Conservation (phyloP, 495 filamentous ascomycete genomes). For the Podospora pseudoanserina region DNA sequence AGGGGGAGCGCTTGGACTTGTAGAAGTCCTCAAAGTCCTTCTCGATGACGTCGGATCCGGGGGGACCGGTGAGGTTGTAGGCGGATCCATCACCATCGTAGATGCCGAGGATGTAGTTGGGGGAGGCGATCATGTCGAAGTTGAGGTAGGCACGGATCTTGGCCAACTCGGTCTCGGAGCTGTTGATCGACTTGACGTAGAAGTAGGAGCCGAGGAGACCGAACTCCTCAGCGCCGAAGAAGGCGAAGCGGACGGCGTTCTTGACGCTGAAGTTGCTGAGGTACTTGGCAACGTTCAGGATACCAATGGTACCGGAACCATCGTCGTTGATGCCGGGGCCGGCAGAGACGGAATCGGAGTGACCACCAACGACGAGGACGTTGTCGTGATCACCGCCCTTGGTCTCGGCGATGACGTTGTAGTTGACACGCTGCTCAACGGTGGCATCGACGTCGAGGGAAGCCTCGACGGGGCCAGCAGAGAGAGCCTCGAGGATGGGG, state of each 20-base stretch:
- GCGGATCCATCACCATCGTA: constrained; percentile 67
- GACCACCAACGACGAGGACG: constrained; percentile 60
- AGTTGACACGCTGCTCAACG: constrained; percentile 48
- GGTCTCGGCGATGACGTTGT: constrained; percentile 68
- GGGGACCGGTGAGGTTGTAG: constrained; percentile 59
- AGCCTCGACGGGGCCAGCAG: constrained; percentile 30
- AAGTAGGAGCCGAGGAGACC: constrained; percentile 61
- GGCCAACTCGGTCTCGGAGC: constrained; percentile 41
- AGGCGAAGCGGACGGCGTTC: constrained; percentile 66
- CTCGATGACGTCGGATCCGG: constrained; percentile 62
- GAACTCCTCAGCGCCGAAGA: constrained; percentile 65
- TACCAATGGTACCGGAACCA: constrained; percentile 62
- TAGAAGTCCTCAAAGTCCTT: constrained; percentile 61
- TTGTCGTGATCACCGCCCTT: constrained; percentile 63
- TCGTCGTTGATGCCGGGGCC: constrained; percentile 49
- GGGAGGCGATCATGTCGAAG: constrained; percentile 75
- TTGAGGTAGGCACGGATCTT: constrained; percentile 68
- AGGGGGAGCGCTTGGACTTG: constrained; percentile 37
- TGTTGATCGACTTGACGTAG: constrained; percentile 48
- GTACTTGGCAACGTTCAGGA: constrained; percentile 60
- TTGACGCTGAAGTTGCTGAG: constrained; percentile 57
- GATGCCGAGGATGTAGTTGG: constrained; percentile 64
- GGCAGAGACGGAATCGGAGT: constrained; percentile 64
- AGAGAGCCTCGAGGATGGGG: constrained; percentile 41
- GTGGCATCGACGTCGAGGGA: constrained; percentile 33